phyloP scores from a whole-genome alignment of 2,329 filamentous ascomycete species.

The Harringtonia lauricola region DNA sequence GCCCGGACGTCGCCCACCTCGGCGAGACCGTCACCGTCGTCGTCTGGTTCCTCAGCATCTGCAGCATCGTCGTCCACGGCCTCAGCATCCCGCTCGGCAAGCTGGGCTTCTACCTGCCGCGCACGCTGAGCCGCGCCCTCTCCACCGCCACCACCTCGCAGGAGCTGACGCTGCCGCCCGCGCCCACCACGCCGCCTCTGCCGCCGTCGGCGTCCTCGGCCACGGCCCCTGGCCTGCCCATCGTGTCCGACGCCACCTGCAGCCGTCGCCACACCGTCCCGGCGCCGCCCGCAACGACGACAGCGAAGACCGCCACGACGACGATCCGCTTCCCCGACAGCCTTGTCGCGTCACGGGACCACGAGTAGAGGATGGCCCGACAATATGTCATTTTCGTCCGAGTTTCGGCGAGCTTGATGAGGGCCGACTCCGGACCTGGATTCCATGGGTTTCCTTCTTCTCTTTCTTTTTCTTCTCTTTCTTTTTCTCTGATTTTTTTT shows the following conservation, averaged over 20 bases:
- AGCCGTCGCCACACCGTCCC: slow-evolving; percentile 29
- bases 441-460: not conserved
- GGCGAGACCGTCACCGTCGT: slow-evolving; percentile 58
- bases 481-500: not conserved
- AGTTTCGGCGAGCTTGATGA: not conserved
- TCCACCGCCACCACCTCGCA: slow-evolving; percentile 1
- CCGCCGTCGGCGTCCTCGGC: not conserved
- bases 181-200: not conserved
- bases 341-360: no score
- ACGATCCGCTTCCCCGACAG: slow-evolving; percentile 34
- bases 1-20: slow-evolving; percentile 55
- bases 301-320: not conserved
- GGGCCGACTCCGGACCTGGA: not conserved
- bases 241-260: slow-evolving; percentile 21
- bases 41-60: slow-evolving; percentile 78
- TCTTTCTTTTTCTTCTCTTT: not conserved
- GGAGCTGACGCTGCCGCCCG: not conserved
- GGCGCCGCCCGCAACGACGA: not conserved
- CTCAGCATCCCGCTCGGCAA: slow-evolving; percentile 70
- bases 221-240: no score
- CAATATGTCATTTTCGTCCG: no score
- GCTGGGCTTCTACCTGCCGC: slow-evolving; percentile 49
- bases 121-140: slow-evolving; percentile 44
- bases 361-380: no score
- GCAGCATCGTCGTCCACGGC: slow-evolving; percentile 77